Evolutionary conservation across 805 yeast species (phyloP), one percentile per base, ranked within the genome.

Genomic region (Candida suzukii): DNA sequence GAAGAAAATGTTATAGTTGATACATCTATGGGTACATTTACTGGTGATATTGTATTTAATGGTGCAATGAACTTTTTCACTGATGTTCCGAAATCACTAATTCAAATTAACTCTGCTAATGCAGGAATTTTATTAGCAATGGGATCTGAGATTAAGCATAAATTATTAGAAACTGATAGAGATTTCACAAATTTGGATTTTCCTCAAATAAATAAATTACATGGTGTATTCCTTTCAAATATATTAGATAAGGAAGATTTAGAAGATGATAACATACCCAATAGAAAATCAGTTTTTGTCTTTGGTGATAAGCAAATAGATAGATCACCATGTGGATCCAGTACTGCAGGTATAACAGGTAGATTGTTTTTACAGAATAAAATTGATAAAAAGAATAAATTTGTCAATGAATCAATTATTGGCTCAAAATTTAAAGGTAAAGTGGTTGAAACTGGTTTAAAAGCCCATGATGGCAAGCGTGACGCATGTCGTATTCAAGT

Each of bases 281-380:
- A 54, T 31, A 54, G 52, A 29, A 39, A 37, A 18, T 46, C 57
- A 2, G 55, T 48, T 7, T 42, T 53, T 27, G 50, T 56, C 3
- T 41, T 56, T 35, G 61, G 57, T 17, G 19, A 41, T 13, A 55
- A 52, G 38, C 59, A 54, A 39, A 41, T 56, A 12, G 61, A 56
- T 39, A 35, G 60, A 17, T 56, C 60, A 2, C 57, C 60, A 1
- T 52, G 56, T 44, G 60, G 60, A 13, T 54, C 59, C 2, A 56
- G 57, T 12, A 54, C 60, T 2, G 57, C 58, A 6, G 60, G 59
- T 2, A 43, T 58, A 28, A 44, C 48, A 2, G 57, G 56, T 0
- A 48, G 45, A 26, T 43, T 53, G 5, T 53, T 40, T 27, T 39
- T 54, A 25, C 46, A 49, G 18, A 47, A 47, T 2, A 22, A 35